Evolutionary conservation across 2,329 filamentous ascomycete genomes (phyloP), one percentile per base, ranked within the genome.

Genomic region (Sclerotinia borealis): DNA sequence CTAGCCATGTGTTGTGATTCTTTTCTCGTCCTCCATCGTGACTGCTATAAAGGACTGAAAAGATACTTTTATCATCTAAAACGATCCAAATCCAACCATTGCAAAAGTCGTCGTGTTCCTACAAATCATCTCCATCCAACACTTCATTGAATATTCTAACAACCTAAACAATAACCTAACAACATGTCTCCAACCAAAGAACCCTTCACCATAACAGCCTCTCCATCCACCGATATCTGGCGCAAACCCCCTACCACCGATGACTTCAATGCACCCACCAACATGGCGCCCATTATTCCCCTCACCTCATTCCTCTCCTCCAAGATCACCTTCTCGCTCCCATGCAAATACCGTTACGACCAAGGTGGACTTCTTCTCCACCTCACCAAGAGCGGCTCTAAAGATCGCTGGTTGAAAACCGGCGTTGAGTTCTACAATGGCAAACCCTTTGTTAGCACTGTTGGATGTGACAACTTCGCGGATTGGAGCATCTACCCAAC

Each of bases 201-300:
- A 45, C 31, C 56, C 43, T 59, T 59, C 31, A 51, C 43, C 19
- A 37, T 59, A 51, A 39, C 22, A 13, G 56, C 56, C 8, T 15
- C 41, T 22, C 34, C 56, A 48, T 36, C 31, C 10, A 59, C 56
- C 13, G 56, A 59, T 17, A 37, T 59, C 31, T 59, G 61, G 61
- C 61, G 61, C 43, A 63, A 59, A n/a, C 61, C 61, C 19, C 61
- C 61, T 8, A 39, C 25, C 27, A 63, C 52, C 10, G 55, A 63
- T n/a, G 43, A 15, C 7, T 63, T 58, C 15, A 63, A 63, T 22
- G 61, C 61, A 19, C 52, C 61, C 15, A 63, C 36, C 22, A 49
- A 50, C 3, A 22, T 37, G 25, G 19, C 50, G 10, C 8, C 29
- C 2, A 31, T 9, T 9, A 25, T 58, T 9, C 45, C 61, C 4